A percentile compares a stretch with the other conserved stretches of the same genome.
Conservation (phyloP, 371 early-diverging fungal genomes). For the Zopfochytrium polystomum region DNA sequence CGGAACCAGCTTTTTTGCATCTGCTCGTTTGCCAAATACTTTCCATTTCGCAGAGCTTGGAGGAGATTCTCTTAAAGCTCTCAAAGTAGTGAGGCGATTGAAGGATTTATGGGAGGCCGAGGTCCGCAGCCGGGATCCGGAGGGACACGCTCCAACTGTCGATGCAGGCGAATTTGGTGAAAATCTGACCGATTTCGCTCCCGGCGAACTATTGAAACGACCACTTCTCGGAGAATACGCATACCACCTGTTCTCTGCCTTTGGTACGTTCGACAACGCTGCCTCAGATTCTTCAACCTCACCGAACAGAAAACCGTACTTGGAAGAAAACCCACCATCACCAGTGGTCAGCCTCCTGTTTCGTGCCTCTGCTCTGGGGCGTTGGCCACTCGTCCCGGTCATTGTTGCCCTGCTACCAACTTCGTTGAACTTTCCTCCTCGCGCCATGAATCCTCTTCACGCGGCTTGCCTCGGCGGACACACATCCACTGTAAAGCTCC, state of each 20-base stretch:
- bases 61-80: conserved; percentile 28
- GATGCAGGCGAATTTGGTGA: conserved; percentile 17
- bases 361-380: too few relatives aligned
- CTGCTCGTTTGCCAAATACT: too few relatives aligned
- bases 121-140: background rate
- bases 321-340: background rate
- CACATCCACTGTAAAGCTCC: conserved; percentile 3
- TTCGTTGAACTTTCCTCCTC: too few relatives aligned
- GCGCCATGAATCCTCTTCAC: too few relatives aligned
- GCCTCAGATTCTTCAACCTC: background rate
- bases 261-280: background rate
- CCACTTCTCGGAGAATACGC: conserved; percentile 28
- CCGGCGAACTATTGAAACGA: conserved; percentile 34
- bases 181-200: conserved; percentile 23
- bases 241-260: conserved; percentile 12
- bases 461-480: conserved; percentile 26
- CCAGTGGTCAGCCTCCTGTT: too few relatives aligned
- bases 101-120: background rate
- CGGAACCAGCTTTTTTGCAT: too few relatives aligned
- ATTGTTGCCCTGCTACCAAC: too few relatives aligned
- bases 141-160: background rate
- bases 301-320: too few relatives aligned
- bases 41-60: conserved; percentile 27
- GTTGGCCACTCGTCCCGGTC: too few relatives aligned
- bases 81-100: conserved; percentile 7